Conservation (phyloP, 331 rosid genomes). For the Prunus yedoensis region DNA sequence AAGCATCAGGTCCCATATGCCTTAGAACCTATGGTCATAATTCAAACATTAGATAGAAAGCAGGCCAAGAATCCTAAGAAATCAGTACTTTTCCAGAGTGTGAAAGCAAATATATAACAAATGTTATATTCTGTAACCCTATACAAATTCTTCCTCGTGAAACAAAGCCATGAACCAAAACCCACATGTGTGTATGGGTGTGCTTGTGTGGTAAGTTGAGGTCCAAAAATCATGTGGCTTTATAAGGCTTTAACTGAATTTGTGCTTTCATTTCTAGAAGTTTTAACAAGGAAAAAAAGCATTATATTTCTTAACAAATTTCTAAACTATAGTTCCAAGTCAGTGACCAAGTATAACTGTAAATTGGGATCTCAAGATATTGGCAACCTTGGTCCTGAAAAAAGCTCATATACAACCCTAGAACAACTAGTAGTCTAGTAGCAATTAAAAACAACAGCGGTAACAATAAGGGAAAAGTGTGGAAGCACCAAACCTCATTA, state of each 20-base stretch:
- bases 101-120: neutral
- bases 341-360: neutral
- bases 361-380: neutral
- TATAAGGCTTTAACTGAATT: too few relatives aligned
- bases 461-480: neutral
- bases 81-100: neutral
- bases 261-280: neutral
- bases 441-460: neutral
- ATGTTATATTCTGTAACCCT: neutral
- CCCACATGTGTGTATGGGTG: neutral
- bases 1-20: slow-evolving; percentile 63
- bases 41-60: slow-evolving; percentile 14
- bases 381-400: neutral
- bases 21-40: slow-evolving; percentile 47
- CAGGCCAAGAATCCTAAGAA: slow-evolving; percentile 8
- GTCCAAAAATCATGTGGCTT: too few relatives aligned
- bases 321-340: neutral
- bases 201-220: too few relatives aligned
- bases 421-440: neutral
- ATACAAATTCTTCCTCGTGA: neutral
- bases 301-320: neutral
- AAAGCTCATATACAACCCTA: neutral
- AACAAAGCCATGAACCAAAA: neutral
- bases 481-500: slow-evolving; percentile 37
- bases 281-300: neutral